Evolutionary conservation across 2,329 filamentous ascomycete species (phyloP), one percentile per base, ranked within the genome.

Genomic region (Fusarium avenaceum): DNA sequence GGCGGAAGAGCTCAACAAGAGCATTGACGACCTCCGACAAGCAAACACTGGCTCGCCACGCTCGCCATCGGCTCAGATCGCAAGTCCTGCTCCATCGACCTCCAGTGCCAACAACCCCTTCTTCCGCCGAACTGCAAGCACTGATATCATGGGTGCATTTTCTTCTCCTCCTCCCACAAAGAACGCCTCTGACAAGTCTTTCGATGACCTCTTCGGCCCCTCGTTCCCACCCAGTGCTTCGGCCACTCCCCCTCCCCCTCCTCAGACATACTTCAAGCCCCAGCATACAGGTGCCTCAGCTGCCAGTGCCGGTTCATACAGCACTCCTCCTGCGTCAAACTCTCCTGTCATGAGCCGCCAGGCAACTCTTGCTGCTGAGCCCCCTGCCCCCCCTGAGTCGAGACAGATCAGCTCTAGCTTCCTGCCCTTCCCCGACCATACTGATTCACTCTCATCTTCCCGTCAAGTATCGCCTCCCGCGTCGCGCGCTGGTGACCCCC

Each of bases 61-160:
- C 6, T 78, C 83, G 14, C 75, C 76, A 5, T 77, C 83, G 62
- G 76, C 83, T 60, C 78, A 86, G 61, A 84, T 93, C 51, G 86
- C 85, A 57, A 96, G 92, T 78, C 93, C 94, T 42, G 85, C 89
- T 57, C 83, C 84, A 53, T 91, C 89, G 39, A 86, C 85, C 4
- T 83, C 89, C 44, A 95, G 90, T 77, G 92, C 87, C 72, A 97
- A 94, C 74, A 99, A 99, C 77, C 96, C 96, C 1, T 99, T 99
- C 84, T 97, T 97, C 83, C 90, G 93, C 75, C 84, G 88, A 45
- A 87, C 88, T 46, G 85, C 83, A 58, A 90, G 88, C 78, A 84
- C 87, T 39, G 85, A 89, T 67, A 84, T 88, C 60, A 84, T 86
- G 80, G 82, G 84, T 40, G 80, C 84, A 15, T 88, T 87, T 63